Conservation (phyloP, 768 basidiomycete species). For the Trametes coccinea region DNA sequence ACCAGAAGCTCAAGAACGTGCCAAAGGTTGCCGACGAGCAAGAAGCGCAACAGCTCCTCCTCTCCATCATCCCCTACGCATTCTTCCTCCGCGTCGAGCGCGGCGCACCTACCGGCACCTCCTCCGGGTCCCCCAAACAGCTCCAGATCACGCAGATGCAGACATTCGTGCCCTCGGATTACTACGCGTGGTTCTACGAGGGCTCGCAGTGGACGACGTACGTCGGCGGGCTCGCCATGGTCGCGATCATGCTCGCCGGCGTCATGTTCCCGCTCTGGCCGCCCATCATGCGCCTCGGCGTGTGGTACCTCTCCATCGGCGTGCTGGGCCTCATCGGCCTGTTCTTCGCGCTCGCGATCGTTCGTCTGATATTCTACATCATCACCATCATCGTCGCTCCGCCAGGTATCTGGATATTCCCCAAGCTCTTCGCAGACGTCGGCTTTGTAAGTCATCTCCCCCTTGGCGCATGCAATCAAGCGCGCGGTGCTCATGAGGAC, state of each 20-base stretch:
- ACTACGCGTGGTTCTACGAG: constrained; percentile 97
- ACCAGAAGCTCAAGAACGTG: constrained; percentile 80
- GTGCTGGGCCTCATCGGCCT: constrained; percentile 86
- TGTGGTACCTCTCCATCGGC: constrained; percentile 91
- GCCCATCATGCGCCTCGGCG: constrained; percentile 85
- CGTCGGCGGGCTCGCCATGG: constrained; percentile 88
- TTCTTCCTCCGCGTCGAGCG: constrained; percentile 94
- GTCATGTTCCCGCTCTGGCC: constrained; percentile 99
- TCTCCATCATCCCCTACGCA: constrained; percentile 73
- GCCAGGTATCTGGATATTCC: constrained; percentile 99
- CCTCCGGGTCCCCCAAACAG: constrained; percentile 74
- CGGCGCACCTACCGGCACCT: constrained; percentile 58
- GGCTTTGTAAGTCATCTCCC: constrained; percentile 77
- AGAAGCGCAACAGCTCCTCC: constrained; percentile 70
- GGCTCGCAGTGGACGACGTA: constrained; percentile 93
- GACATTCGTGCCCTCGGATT: constrained; percentile 72
- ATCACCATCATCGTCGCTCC: constrained; percentile 83
- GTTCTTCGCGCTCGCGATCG: constrained; percentile 88
- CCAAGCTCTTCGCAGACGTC: constrained; percentile 95
- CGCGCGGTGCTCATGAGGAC: neutral
- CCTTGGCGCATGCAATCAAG: neutral
- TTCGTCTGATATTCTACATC: constrained; percentile 91
- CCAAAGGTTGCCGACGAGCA: constrained; percentile 73
- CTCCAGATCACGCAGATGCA: constrained; percentile 83
- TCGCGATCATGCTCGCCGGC: constrained; percentile 88